A percentile compares a stretch with the other conserved stretches of the same genome.
Evolutionary conservation across 768 basidiomycete genomes (phyloP).

Genomic region (Lactarius indigo): DNA sequence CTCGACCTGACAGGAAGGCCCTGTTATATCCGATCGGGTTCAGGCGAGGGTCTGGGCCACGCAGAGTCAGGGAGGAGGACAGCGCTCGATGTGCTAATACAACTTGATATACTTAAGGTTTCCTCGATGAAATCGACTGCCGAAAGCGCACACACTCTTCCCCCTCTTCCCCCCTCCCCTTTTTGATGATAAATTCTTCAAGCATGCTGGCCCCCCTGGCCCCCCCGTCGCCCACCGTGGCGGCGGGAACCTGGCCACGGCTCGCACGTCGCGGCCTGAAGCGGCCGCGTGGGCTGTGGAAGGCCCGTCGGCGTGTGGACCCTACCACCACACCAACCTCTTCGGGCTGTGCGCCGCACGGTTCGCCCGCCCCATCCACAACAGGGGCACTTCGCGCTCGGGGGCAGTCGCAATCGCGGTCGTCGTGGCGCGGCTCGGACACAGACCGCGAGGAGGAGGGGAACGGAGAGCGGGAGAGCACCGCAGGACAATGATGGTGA

Average conservation of each 20-base stretch:
- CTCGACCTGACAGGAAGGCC: conserved; percentile 6
- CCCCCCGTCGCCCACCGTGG: conserved; percentile 4
- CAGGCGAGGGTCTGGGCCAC: conserved; percentile 15
- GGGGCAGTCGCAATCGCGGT: neutral
- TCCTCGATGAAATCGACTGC: conserved; percentile 14
- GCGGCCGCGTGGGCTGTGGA: conserved; percentile 20
- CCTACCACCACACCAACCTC: neutral
- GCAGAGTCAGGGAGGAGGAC: neutral
- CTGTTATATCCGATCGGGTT: conserved; percentile 19
- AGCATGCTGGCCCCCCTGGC: conserved; percentile 1
- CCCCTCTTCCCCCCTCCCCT: neutral
- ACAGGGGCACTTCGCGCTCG: neutral
- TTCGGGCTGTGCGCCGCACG: neutral
- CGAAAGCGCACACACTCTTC: neutral
- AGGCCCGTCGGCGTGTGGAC: conserved; percentile 19
- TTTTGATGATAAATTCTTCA: conserved; percentile 12
- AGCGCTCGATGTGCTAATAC: conserved; percentile 4
- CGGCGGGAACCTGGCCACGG: conserved; percentile 11
- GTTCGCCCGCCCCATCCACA: neutral
- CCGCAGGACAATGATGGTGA: neutral
- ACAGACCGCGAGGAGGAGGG: conserved; percentile 12
- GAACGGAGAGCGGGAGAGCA: neutral
- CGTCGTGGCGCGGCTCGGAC: conserved; percentile 11
- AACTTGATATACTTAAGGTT: conserved; percentile 21
- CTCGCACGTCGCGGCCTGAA: conserved; percentile 18